Percentiles rank a stretch among this genome's conserved stretches.
These are phyloP conservation scores for Aechmea fasciata DNA, from an alignment of 176 grass and related monocot species.

Conservation along the genomic window DNA sequence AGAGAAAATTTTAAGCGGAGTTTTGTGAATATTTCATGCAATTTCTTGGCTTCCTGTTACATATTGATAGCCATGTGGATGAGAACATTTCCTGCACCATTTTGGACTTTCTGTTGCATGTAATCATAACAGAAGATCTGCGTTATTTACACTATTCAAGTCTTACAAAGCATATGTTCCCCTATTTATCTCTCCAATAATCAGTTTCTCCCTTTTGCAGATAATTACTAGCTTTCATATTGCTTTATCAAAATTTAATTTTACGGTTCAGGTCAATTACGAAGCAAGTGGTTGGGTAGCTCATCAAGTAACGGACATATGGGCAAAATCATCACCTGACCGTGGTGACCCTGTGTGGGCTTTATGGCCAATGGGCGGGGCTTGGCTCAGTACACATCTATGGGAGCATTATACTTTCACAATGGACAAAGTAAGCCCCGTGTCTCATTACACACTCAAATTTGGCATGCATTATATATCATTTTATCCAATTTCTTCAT, in stretches of 20 bases:
- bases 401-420: constrained; percentile 90
- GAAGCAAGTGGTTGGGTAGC: constrained; percentile 66
- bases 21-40: no score
- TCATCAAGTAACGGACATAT: constrained; percentile 90
- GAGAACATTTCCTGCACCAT: neutral
- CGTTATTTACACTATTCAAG: neutral
- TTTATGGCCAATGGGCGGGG: constrained; percentile 90
- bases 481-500: neutral
- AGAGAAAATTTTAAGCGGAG: no score
- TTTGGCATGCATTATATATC: neutral
- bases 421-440: constrained; percentile 64
- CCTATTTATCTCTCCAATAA: neutral
- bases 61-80: neutral
- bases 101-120: neutral
- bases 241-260: neutral
- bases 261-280: constrained; percentile 62
- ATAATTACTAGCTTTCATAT: neutral
- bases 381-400: constrained; percentile 89
- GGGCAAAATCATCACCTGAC: constrained; percentile 89
- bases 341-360: constrained; percentile 66
- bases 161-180: neutral
- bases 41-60: no score
- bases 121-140: neutral
- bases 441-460: neutral
- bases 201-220: neutral